phyloP scores from a whole-genome alignment of 306 rosid species.

The Acacia melanoxylon region DNA sequence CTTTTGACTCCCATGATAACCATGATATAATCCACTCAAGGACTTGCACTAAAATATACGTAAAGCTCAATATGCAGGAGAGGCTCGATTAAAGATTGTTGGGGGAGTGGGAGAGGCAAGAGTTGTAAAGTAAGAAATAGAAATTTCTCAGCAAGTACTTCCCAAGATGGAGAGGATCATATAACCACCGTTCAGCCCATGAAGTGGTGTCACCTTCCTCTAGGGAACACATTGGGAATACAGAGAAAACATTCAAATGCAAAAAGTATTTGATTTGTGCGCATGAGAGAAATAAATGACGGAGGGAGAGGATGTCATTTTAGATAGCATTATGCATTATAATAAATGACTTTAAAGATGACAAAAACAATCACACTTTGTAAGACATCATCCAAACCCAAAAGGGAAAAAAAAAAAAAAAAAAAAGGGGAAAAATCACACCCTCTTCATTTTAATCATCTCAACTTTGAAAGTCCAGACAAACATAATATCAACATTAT shows the following conservation, averaged over 20 bases:
- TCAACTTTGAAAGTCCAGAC: conserved; percentile 10
- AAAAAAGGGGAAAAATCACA: conserved; percentile 11
- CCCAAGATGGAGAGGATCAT: background rate
- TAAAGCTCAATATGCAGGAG: background rate
- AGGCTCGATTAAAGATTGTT: background rate
- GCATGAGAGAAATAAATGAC: background rate
- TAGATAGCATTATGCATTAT: background rate
- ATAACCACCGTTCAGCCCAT: background rate
- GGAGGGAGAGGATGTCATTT: background rate
- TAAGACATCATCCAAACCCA: conserved; percentile 12
- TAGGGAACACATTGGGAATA: background rate
- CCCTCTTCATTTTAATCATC: background rate
- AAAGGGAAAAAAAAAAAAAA: background rate
- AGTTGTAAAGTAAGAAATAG: background rate
- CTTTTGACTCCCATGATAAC: conserved; percentile 13
- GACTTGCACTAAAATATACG: conserved; percentile 28
- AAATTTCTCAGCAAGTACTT: background rate
- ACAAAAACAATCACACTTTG: conserved; percentile 13
- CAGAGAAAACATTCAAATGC: background rate
- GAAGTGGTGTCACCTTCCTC: background rate
- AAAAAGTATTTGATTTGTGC: background rate
- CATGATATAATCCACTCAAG: conserved; percentile 20
- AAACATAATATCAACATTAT: conserved; percentile 9
- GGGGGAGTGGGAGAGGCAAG: background rate
- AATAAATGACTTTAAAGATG: conserved; percentile 21